Evolutionary conservation across 1,284 basidiomycete species (phyloP).

Genomic region (Rhizopogon parksii): DNA sequence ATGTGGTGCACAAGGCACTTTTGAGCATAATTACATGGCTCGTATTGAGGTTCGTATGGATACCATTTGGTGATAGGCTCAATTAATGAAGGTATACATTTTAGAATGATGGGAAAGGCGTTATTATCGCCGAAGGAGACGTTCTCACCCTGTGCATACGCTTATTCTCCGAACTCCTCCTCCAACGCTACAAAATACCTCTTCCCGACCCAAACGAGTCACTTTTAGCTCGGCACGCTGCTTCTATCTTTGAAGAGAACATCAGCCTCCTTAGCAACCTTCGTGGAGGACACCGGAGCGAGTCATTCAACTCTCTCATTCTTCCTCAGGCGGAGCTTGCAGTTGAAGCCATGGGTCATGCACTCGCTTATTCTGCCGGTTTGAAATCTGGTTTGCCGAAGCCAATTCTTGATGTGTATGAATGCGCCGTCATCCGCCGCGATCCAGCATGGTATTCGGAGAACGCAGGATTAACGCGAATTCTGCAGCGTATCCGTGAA

Average conservation of each 20-base stretch:
- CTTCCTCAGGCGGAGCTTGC: constrained; percentile 42
- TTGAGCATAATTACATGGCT: constrained; percentile 48
- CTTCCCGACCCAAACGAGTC: constrained; percentile 36
- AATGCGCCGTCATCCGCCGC: constrained; percentile 40
- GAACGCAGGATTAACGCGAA: constrained; percentile 34
- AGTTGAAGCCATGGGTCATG: constrained; percentile 46
- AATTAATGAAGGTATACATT: constrained; percentile 10
- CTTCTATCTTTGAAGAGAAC: constrained; percentile 38
- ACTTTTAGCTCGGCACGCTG: constrained; percentile 39
- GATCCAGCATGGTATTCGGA: constrained; percentile 52
- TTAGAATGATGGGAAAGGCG: constrained; percentile 45
- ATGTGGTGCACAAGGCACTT: constrained; percentile 50
- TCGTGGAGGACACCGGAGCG: constrained; percentile 37
- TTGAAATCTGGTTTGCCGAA: constrained; percentile 34
- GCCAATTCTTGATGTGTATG: constrained; percentile 47
- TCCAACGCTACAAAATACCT: constrained; percentile 37
- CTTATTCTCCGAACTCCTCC: constrained; percentile 45
- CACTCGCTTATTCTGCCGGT: constrained; percentile 46
- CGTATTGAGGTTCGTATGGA: constrained; percentile 37
- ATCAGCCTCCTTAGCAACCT: constrained; percentile 30
- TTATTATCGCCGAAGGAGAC: constrained; percentile 50
- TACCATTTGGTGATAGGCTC: background rate
- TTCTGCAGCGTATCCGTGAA: constrained; percentile 38
- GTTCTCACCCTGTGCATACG: constrained; percentile 46
- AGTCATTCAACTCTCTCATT: constrained; percentile 40